phyloP scores from a whole-genome alignment of 192 early-diverging fungal genomes.

The Powellomyces hirtus region DNA sequence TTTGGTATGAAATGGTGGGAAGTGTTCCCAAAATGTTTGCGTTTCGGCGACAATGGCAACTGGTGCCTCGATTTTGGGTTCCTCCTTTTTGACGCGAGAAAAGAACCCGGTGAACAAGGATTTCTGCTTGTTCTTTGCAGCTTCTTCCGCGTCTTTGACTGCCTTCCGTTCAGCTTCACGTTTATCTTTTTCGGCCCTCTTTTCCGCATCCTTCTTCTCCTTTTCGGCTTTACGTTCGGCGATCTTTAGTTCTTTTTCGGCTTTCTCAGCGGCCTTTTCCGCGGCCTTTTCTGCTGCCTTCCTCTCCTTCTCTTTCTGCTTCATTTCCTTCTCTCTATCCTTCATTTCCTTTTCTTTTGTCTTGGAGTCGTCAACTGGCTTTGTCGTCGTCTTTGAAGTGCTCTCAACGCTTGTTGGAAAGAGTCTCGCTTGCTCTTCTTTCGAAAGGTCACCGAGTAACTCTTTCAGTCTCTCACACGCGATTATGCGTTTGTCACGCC shows the following conservation, averaged over 20 bases:
- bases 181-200: constrained; percentile 5
- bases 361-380: no score
- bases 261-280: constrained; percentile 35
- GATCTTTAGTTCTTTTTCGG: constrained; percentile 36
- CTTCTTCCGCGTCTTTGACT: constrained; percentile 27
- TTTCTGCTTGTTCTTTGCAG: constrained; percentile 23
- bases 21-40: constrained; percentile 37
- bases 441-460: no score
- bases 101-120: constrained; percentile 18
- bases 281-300: constrained; percentile 28
- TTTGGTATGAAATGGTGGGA: constrained; percentile 64
- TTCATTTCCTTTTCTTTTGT: no score
- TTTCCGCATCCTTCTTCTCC: constrained; percentile 29
- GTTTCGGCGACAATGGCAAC: neutral
- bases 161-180: constrained; percentile 8
- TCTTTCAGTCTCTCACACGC: no score
- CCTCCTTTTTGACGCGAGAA: neutral
- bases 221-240: constrained; percentile 42
- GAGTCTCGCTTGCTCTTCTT: no score
- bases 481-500: no score
- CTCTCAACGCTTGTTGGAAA: no score
- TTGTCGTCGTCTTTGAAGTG: no score
- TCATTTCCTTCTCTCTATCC: constrained; percentile 25
- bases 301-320: constrained; percentile 13
- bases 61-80: constrained; percentile 26